These are phyloP conservation scores for Peterozyma xylosa DNA, from an alignment of 805 yeast species.

Conservation along the genomic window DNA sequence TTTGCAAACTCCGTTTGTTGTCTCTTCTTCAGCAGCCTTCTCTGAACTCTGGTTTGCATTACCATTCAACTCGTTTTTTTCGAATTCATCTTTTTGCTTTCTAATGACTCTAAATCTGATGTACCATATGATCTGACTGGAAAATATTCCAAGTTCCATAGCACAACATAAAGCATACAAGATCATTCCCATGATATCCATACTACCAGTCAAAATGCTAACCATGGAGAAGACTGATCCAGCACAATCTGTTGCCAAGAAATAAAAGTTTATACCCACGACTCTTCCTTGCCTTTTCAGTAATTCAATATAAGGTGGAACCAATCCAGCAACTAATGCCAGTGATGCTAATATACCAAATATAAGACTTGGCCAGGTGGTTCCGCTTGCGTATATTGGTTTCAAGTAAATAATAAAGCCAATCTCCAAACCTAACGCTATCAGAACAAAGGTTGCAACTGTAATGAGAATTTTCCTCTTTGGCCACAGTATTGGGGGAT, in stretches of 20 bases:
- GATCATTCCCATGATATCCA: constrained; percentile 74
- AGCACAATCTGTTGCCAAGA: constrained; percentile 62
- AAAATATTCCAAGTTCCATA: constrained; percentile 71
- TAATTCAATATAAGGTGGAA: constrained; percentile 87
- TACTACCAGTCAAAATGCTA: constrained; percentile 45
- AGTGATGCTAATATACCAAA: constrained; percentile 79
- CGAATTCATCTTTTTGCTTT: background rate
- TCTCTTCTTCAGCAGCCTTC: no score
- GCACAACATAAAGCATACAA: constrained; percentile 68
- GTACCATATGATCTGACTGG: constrained; percentile 69
- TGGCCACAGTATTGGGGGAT: constrained; percentile 5
- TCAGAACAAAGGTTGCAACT: constrained; percentile 28
- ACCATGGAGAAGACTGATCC: constrained; percentile 78
- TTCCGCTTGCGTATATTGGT: constrained; percentile 34
- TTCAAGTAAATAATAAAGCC: constrained; percentile 70
- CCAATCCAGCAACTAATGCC: constrained; percentile 63
- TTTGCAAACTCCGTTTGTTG: no score
- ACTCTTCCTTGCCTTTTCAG: constrained; percentile 76
- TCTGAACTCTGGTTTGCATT: background rate
- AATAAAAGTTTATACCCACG: constrained; percentile 81
- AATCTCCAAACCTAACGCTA: constrained; percentile 53
- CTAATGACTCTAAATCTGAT: constrained; percentile 26
- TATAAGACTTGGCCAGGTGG: constrained; percentile 70
- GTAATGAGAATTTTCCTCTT: constrained; percentile 16
- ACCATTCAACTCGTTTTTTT: constrained; percentile 8